Evolutionary conservation across 257 asterid genomes (phyloP), one percentile per base, ranked within the genome.

Genomic region (Paraleonurus japonicus): DNA sequence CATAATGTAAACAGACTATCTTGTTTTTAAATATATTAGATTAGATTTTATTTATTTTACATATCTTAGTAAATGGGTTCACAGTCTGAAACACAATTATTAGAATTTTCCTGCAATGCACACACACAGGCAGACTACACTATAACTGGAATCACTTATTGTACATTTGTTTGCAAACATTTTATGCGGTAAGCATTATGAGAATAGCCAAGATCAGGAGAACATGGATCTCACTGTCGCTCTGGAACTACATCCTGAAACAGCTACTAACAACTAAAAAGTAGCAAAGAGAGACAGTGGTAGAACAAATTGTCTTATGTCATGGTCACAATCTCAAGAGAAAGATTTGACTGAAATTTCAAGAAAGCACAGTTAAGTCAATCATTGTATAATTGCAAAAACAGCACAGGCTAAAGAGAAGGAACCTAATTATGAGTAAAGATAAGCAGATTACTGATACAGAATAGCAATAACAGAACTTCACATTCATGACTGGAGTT

Each of bases 201-300:
- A 11, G 24, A 7, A 68, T 7, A 60, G 63, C 75, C 11, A 13
- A 32, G 20, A 67, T 20, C n/a, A n/a, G 12, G 61, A 37, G 33
- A 17, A 12, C 39, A 60, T 65, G 23, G 47, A 53, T 37, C 53
- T 10, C 12, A 35, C 37, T 35, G 61, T 32, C 27, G 7, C 33
- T 62, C 65, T 32, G 24, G 17, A 55, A 45, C 20, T 30, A 7
- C 19, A 64, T 70, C 53, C 15, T 2, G 47, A 39, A 39, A 7
- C 62, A 10, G 24, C 58, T 55, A 26, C 12, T 15, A 77, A 32
- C 35, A 65, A 32, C 24, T 45, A 4, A 35, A 8, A 35, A 35
- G 11, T 26, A 71, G 32, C 3, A 66, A 71, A 57, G 65, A 43
- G 65, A 61, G 65, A 20, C 72, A 16, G 22, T 3, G 43, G 62